Base-by-base conservation (phyloP, 2,329 filamentous ascomycete species). In the Aschersonia sp. region DNA sequence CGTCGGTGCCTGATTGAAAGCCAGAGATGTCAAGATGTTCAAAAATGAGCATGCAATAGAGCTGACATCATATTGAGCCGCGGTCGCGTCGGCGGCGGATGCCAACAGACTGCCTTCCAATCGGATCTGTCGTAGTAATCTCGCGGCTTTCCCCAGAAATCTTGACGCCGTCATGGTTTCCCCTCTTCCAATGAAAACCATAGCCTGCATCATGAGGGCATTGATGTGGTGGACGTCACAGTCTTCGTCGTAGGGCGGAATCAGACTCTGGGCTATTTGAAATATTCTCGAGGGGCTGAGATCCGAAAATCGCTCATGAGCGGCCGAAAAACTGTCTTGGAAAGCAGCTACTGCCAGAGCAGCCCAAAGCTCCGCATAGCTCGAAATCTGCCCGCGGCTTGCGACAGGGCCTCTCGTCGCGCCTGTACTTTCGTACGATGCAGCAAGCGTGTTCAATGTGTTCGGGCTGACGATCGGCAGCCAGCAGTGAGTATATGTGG, bases 401-500 rank as follows among this genome's bases (percentile, higher is more conserved):
- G 57, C 53, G 7, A 58, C 54, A 4, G 58, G 53, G n/a, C 53
- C 46, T 7, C 58, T 35, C 4, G 57, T 57, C 41, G 60, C 57
- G 45, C 55, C 70, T 48, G 57, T 62, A 30, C 52, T 43, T 30
- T 64, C 56, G 32, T 76, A 77, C 6, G 60, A 58, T 40, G 67
- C 61, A 1, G 65, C 74, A 49, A 59, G 68, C 48, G 54, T 69
- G 45, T 82, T 65, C 5, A 85, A 66, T 41, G 74, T 71, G 45
- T 82, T 74, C 51, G 80, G 83, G 52, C 87, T 80, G 9, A 83
- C 68, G 30, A 89, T 79, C 0, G 84, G 84, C 30, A 89, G 71
- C 84, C 84, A 89, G 47, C 75, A 79, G 58, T 88, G 82, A 0
- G 81, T 85, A 54, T 85, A 86, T 1, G 82, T 76, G 50, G 86